Conservation (phyloP, 2,329 filamentous ascomycete species). For the Mycosphaerelloides madeirae region DNA sequence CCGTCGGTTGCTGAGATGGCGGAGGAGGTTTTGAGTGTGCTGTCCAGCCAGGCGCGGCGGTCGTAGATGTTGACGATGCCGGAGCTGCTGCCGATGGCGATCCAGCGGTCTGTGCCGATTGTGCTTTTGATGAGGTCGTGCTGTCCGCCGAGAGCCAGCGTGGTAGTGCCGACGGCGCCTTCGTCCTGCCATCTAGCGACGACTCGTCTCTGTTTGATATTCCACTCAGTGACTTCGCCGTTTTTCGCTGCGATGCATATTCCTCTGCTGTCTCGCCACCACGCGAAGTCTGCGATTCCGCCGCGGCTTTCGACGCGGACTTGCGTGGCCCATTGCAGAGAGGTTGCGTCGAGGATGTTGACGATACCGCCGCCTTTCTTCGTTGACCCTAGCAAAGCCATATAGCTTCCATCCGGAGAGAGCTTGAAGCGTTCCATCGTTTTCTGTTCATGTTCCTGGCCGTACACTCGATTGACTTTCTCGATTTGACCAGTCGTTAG, state of each 20-base stretch:
- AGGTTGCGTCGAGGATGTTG: constrained; percentile 74
- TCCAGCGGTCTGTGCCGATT: constrained; percentile 79
- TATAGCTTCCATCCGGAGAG: constrained; percentile 78
- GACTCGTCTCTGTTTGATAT: constrained; percentile 62
- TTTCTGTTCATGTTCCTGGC: constrained; percentile 75
- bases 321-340: constrained; percentile 82
- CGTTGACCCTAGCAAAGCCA: constrained; percentile 74
- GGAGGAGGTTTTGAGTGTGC: constrained; percentile 7
- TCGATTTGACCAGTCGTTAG: constrained; percentile 74
- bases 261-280: constrained; percentile 83
- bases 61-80: constrained; percentile 95
- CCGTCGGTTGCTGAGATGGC: constrained; percentile 6
- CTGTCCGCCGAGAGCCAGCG: constrained; percentile 70
- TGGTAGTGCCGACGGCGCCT: constrained; percentile 79
- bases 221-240: constrained; percentile 88
- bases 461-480: constrained; percentile 71
- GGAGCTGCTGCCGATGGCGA: constrained; percentile 77
- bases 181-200: constrained; percentile 84
- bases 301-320: constrained; percentile 75
- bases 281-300: constrained; percentile 84
- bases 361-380: constrained; percentile 83
- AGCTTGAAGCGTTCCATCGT: constrained; percentile 88
- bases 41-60: constrained; percentile 56
- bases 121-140: constrained; percentile 49
- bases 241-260: constrained; percentile 78